Conservation (phyloP, 2,329 filamentous ascomycete species). For the Diaporthe sp. region DNA sequence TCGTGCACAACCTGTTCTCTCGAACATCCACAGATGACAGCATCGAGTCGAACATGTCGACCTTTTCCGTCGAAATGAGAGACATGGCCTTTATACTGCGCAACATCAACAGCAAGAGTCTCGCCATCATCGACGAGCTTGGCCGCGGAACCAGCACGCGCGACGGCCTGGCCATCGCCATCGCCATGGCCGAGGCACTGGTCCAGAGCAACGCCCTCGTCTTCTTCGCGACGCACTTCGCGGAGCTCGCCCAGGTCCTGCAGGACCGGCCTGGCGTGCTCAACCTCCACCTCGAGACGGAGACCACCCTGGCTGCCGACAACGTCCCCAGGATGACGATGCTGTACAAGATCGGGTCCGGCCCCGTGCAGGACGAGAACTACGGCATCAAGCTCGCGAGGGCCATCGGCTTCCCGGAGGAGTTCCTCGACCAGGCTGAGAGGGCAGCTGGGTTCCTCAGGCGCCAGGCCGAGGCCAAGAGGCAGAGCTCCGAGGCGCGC, state of each 20-base stretch:
- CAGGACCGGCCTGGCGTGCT: slow-evolving; percentile 82
- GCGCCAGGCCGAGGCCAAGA: slow-evolving; percentile 68
- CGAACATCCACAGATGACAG: slow-evolving; percentile 89
- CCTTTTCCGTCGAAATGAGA: slow-evolving; percentile 94
- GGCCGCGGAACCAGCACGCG: slow-evolving; percentile 90
- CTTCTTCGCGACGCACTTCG: slow-evolving; percentile 96
- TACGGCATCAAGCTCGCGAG: slow-evolving; percentile 90
- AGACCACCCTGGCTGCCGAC: slow-evolving; percentile 63
- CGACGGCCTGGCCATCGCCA: slow-evolving; percentile 89
- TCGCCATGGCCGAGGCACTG: slow-evolving; percentile 90
- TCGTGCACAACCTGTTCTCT: slow-evolving; percentile 88
- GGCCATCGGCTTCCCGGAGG: slow-evolving; percentile 78
- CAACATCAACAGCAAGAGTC: slow-evolving; percentile 82
- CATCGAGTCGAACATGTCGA: slow-evolving; percentile 91
- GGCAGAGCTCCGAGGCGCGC: slow-evolving; percentile 69
- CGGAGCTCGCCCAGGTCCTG: slow-evolving; percentile 83
- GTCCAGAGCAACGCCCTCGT: slow-evolving; percentile 83
- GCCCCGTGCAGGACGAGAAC: slow-evolving; percentile 77
- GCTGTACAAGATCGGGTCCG: slow-evolving; percentile 86
- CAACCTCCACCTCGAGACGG: slow-evolving; percentile 84
- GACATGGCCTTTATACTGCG: slow-evolving; percentile 94
- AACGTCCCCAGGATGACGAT: slow-evolving; percentile 79
- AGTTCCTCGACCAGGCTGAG: slow-evolving; percentile 77
- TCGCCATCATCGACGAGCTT: slow-evolving; percentile 92
- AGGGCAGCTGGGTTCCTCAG: slow-evolving; percentile 74